phyloP scores from a whole-genome alignment of 169 alveolate genomes.

The Hepatocystis sp. region DNA sequence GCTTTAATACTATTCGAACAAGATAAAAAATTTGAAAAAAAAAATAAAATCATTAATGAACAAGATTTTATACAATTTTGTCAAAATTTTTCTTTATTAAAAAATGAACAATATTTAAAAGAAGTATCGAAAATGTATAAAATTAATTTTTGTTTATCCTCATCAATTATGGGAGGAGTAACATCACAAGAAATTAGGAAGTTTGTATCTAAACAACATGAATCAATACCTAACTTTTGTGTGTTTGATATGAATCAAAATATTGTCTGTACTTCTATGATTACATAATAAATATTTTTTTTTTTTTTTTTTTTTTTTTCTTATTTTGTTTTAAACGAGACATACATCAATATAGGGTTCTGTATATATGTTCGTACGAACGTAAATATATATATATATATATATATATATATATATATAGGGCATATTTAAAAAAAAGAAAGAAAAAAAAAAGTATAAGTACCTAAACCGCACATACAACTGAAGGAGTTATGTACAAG shows the following conservation, averaged over 20 bases:
- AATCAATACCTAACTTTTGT: conserved; percentile 84
- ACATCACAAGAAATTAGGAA: conserved; percentile 83
- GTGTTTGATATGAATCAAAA: conserved; percentile 84
- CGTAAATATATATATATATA: not conserved
- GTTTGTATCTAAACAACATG: conserved; percentile 85
- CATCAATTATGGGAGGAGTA: conserved; percentile 84
- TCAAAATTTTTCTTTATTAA: conserved; percentile 19
- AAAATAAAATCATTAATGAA: conserved; percentile 22
- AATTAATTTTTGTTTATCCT: conserved; percentile 27
- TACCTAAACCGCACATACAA: too few species aligned
- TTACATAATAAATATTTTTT: conserved; percentile 36
- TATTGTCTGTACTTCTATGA: conserved; percentile 83
- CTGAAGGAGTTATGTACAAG: too few species aligned
- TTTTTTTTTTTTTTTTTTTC: too few species aligned
- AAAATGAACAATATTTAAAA: conserved; percentile 21
- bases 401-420: conserved; percentile 2
- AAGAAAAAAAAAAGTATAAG: too few species aligned
- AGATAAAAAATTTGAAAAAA: conserved; percentile 29
- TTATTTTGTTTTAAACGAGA: not conserved
- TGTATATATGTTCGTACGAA: not conserved
- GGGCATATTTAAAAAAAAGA: conserved; percentile 6
- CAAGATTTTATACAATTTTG: conserved; percentile 28
- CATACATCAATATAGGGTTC: not conserved
- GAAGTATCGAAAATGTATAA: conserved; percentile 63
- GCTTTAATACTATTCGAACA: conserved; percentile 66